Conservation (phyloP, 768 basidiomycete species). For the Neoboletus magnificus region DNA sequence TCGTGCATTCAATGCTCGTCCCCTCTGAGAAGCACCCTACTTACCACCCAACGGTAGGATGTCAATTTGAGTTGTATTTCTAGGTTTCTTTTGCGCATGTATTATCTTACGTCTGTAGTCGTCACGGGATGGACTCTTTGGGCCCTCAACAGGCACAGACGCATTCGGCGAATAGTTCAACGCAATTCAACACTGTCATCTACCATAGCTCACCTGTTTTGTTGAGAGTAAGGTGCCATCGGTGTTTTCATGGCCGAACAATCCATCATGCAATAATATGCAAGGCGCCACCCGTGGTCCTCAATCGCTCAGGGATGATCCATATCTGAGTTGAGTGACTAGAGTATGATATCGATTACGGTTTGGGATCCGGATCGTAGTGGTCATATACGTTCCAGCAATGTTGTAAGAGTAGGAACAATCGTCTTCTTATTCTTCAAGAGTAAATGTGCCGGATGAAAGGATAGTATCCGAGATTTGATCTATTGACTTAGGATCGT, state of each 20-base stretch:
- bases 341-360: background rate
- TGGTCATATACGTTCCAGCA: background rate
- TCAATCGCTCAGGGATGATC: background rate
- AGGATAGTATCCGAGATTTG: background rate
- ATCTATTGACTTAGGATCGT: conserved; percentile 84
- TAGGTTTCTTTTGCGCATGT: background rate
- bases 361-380: background rate
- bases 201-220: background rate
- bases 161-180: background rate
- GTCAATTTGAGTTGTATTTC: background rate
- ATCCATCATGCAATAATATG: background rate
- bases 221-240: background rate
- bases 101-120: conserved; percentile 1
- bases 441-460: background rate
- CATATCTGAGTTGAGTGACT: background rate
- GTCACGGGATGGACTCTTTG: background rate
- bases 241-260: too few species aligned
- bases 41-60: background rate
- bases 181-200: background rate
- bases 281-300: background rate
- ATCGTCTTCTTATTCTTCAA: background rate
- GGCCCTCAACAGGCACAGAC: conserved; percentile 14
- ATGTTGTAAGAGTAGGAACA: background rate
- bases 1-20: background rate
- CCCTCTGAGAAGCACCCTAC: background rate